A percentile compares a stretch with the other conserved stretches of the same genome.
These are phyloP conservation scores for Henckelia pumila DNA, from an alignment of 257 asterid genomes.

Conservation along the genomic window DNA sequence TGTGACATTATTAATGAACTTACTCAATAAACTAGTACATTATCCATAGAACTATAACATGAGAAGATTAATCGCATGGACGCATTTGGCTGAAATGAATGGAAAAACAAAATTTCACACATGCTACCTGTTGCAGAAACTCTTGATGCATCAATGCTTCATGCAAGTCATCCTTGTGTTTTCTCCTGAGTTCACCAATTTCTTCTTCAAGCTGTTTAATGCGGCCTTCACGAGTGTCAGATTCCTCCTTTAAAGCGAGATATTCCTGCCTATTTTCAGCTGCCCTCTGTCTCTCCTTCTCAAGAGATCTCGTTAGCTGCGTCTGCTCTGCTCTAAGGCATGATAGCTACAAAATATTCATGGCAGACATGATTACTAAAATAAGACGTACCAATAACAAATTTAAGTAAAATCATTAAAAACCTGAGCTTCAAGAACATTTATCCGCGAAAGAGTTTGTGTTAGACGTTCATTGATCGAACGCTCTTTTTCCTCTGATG, in stretches of 20 bases:
- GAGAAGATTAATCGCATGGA: neutral
- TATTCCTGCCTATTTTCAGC: slow-evolving; percentile 87
- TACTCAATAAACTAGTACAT: slow-evolving; percentile 18
- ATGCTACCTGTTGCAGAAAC: slow-evolving; percentile 77
- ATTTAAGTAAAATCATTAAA: slow-evolving; percentile 18
- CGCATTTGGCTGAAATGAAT: neutral
- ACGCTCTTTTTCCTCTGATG: slow-evolving; percentile 94
- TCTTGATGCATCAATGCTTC: slow-evolving; percentile 79
- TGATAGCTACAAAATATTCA: slow-evolving; percentile 62
- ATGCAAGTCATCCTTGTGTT: slow-evolving; percentile 88
- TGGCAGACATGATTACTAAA: slow-evolving; percentile 34
- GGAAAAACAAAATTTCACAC: slow-evolving; percentile 12
- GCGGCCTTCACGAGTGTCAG: slow-evolving; percentile 86
- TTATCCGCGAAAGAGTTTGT: slow-evolving; percentile 92
- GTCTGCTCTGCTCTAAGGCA: slow-evolving; percentile 99
- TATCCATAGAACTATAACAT: neutral
- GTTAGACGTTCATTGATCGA: slow-evolving; percentile 87
- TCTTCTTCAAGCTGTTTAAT: slow-evolving; percentile 77
- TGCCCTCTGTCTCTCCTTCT: slow-evolving; percentile 91
- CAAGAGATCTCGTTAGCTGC: slow-evolving; percentile 80
- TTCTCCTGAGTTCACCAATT: slow-evolving; percentile 72
- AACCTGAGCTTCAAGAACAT: slow-evolving; percentile 99
- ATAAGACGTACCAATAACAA: slow-evolving; percentile 17
- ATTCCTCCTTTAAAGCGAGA: slow-evolving; percentile 92
- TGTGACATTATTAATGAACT: slow-evolving; percentile 26